A percentile compares a stretch with the other conserved stretches of the same genome.
Evolutionary conservation across 441 rosid genomes (phyloP).

Genomic region (Populus hybrid): DNA sequence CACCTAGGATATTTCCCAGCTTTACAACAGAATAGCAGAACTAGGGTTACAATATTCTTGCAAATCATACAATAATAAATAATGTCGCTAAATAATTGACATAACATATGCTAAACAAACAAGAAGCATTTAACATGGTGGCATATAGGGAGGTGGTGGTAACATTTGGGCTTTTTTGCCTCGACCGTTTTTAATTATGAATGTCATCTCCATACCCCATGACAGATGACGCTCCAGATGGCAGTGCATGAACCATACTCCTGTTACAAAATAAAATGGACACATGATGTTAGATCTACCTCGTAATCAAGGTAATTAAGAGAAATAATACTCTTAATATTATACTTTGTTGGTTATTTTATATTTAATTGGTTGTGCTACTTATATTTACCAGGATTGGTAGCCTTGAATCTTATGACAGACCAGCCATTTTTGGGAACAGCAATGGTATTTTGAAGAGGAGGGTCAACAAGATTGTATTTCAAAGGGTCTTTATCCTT

Average conservation of each 20-base stretch:
- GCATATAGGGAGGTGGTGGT: conserved; percentile 41
- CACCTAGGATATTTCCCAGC: no score
- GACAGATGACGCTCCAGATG: conserved; percentile 38
- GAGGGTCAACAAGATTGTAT: conserved; percentile 49
- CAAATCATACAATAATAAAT: no score
- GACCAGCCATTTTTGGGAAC: conserved; percentile 49
- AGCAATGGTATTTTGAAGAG: conserved; percentile 39
- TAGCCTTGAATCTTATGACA: conserved; percentile 41
- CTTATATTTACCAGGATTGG: conserved; percentile 40
- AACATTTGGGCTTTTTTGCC: conserved; percentile 14
- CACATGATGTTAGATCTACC: background rate
- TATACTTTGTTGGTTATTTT: no score
- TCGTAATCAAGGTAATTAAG: no score
- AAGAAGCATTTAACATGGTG: conserved; percentile 22
- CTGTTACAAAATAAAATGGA: conserved; percentile 5
- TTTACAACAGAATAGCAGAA: no score
- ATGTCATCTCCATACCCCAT: conserved; percentile 42
- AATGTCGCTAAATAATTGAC: background rate
- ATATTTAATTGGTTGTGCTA: no score
- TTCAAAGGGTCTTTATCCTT: conserved; percentile 14
- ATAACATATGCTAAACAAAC: no score
- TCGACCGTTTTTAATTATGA: conserved; percentile 38
- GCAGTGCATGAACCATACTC: conserved; percentile 53
- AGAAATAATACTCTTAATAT: no score
- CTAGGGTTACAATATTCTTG: no score